phyloP scores from a whole-genome alignment of 768 basidiomycete genomes.

The Termitomyces titanicus region DNA sequence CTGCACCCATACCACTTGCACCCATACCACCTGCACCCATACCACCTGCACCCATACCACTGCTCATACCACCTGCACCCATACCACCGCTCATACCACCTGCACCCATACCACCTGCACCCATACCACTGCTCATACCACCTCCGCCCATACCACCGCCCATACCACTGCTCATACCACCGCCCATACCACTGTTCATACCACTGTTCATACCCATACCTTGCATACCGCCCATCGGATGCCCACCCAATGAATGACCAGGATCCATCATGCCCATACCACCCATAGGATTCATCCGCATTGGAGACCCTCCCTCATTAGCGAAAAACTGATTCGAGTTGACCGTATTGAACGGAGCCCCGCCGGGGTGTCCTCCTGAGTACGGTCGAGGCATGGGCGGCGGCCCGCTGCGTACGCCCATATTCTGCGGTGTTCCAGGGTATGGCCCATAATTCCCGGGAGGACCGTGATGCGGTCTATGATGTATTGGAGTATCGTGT shows the following conservation, averaged over 20 bases:
- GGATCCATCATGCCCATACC: slow-evolving; percentile 20
- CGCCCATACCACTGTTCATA: slow-evolving; percentile 12
- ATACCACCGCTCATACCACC: slow-evolving; percentile 18
- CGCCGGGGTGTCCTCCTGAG: slow-evolving; percentile 24
- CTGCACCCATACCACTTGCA: slow-evolving; percentile 16
- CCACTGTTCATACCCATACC: slow-evolving; percentile 23
- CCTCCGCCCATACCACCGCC: slow-evolving; percentile 14
- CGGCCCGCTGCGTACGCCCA: slow-evolving; percentile 25
- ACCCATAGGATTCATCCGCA: slow-evolving; percentile 30
- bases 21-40: slow-evolving; percentile 22
- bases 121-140: slow-evolving; percentile 20
- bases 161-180: slow-evolving; percentile 21
- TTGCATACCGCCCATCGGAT: slow-evolving; percentile 16
- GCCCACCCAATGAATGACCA: slow-evolving; percentile 17
- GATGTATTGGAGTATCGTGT: slow-evolving; percentile 26
- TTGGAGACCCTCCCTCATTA: slow-evolving; percentile 26
- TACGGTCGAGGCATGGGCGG: slow-evolving; percentile 24
- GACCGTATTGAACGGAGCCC: slow-evolving; percentile 27
- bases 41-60: slow-evolving; percentile 19
- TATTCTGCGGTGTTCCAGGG: slow-evolving; percentile 28
- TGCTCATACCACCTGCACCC: slow-evolving; percentile 13
- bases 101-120: slow-evolving; percentile 23
- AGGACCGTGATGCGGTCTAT: slow-evolving; percentile 20
- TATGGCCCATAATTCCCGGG: slow-evolving; percentile 26
- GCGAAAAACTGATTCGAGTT: slow-evolving; percentile 29